These are phyloP conservation scores for Capronia coronata DNA, from an alignment of 2,329 filamentous ascomycete genomes.

Conservation along the genomic window DNA sequence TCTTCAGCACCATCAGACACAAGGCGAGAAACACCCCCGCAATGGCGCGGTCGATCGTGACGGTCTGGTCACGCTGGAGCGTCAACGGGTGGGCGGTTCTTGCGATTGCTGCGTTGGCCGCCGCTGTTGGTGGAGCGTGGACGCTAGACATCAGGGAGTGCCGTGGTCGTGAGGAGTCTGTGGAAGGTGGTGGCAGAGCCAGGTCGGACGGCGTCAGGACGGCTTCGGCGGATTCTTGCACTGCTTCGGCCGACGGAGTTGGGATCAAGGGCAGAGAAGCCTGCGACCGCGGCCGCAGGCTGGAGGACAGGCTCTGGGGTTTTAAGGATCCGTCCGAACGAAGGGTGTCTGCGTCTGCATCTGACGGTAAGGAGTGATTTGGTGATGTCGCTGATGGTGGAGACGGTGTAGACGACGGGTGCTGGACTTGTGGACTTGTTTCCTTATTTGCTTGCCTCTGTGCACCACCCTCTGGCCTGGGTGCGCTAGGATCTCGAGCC, in stretches of 20 bases:
- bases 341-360: too few relatives aligned
- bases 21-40: slow-evolving; percentile 64
- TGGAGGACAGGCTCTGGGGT: neutral
- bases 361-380: neutral
- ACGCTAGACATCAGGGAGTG: slow-evolving; percentile 30
- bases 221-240: slow-evolving; percentile 20
- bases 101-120: slow-evolving; percentile 17
- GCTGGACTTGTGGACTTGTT: neutral
- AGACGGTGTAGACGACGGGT: neutral
- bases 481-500: slow-evolving; percentile 55
- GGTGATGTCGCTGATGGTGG: neutral
- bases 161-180: slow-evolving; percentile 27
- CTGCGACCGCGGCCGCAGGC: slow-evolving; percentile 35
- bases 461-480: neutral
- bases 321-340: neutral
- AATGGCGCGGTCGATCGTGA: slow-evolving; percentile 79
- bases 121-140: slow-evolving; percentile 13
- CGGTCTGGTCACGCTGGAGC: slow-evolving; percentile 7
- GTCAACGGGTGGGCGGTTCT: slow-evolving; percentile 5
- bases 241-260: slow-evolving; percentile 21
- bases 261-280: slow-evolving; percentile 11
- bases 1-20: slow-evolving; percentile 59
- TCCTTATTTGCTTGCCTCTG: neutral
- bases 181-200: slow-evolving; percentile 9
- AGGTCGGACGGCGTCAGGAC: slow-evolving; percentile 17